These are phyloP conservation scores for Rossbeevera mucosa DNA, from an alignment of 768 basidiomycete genomes.

Conservation along the genomic window DNA sequence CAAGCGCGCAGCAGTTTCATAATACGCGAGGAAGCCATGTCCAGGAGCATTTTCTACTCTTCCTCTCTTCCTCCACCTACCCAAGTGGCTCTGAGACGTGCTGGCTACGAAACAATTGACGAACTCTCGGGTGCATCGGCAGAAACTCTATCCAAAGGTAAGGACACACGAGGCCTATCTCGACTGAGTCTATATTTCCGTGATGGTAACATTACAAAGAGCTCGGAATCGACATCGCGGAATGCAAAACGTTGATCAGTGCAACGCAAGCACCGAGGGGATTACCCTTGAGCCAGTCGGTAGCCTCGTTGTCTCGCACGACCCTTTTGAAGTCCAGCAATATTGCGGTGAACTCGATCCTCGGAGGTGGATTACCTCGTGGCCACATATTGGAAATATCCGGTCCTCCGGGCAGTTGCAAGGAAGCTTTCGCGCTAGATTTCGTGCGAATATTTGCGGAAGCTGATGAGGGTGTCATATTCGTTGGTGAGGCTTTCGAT, in stretches of 20 bases:
- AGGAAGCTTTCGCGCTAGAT: slow-evolving; percentile 50
- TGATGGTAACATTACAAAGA: slow-evolving; percentile 34
- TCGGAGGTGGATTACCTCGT: slow-evolving; percentile 58
- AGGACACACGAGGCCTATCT: slow-evolving; percentile 1
- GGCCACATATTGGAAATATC: slow-evolving; percentile 70
- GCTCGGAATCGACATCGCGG: slow-evolving; percentile 42
- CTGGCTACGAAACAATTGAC: slow-evolving; percentile 55
- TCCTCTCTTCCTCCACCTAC: slow-evolving; percentile 41
- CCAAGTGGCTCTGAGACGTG: slow-evolving; percentile 42
- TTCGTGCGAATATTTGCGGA: slow-evolving; percentile 48
- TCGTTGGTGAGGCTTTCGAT: slow-evolving; percentile 48
- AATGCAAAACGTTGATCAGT: slow-evolving; percentile 44
- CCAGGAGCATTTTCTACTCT: slow-evolving; percentile 43
- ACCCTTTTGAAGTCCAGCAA: slow-evolving; percentile 29
- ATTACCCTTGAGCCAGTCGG: slow-evolving; percentile 51
- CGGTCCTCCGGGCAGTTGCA: slow-evolving; percentile 70
- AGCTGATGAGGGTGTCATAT: slow-evolving; percentile 49
- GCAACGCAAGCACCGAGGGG: slow-evolving; percentile 34
- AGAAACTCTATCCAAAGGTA: slow-evolving; percentile 51
- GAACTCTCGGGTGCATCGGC: slow-evolving; percentile 45
- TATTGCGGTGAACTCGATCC: slow-evolving; percentile 49
- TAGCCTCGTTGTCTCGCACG: slow-evolving; percentile 37
- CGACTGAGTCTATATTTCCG: neutral
- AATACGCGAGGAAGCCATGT: slow-evolving; percentile 22
- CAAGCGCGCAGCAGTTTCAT: neutral